Evolutionary conservation across 1,284 basidiomycete genomes (phyloP).

Genomic region (Boletellus dicymbophilus): DNA sequence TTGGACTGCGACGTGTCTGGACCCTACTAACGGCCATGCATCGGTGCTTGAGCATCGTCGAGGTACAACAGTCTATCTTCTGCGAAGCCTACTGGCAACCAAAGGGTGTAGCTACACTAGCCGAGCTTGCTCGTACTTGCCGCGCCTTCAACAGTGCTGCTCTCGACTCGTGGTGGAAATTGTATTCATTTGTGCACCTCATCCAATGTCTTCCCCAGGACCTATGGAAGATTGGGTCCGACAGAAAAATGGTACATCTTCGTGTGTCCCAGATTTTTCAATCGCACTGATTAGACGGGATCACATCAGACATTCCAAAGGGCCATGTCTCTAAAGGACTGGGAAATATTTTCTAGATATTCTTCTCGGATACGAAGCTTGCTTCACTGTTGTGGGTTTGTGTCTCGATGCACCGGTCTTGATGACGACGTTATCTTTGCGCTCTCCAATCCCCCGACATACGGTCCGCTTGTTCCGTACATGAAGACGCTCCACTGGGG

Average conservation of each 20-base stretch:
- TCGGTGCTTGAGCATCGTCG: conserved; percentile 24
- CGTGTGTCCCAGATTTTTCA: background rate
- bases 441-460: conserved; percentile 21
- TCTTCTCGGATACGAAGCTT: conserved; percentile 20
- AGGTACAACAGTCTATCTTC: conserved; percentile 27
- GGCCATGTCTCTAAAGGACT: conserved; percentile 29
- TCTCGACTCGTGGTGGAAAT: conserved; percentile 27
- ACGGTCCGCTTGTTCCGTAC: conserved; percentile 24
- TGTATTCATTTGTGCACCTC: conserved; percentile 23
- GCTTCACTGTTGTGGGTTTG: background rate
- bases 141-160: conserved; percentile 20
- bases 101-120: conserved; percentile 11
- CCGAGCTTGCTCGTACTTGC: conserved; percentile 29
- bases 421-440: conserved; percentile 25
- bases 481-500: conserved; percentile 26
- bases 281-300: conserved; percentile 8
- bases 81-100: conserved; percentile 6
- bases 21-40: conserved; percentile 18
- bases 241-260: conserved; percentile 17
- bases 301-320: conserved; percentile 22
- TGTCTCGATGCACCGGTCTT: conserved; percentile 10
- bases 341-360: conserved; percentile 30
- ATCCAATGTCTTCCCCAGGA: conserved; percentile 27
- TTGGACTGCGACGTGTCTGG: background rate
- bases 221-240: conserved; percentile 22